Base-by-base conservation (phyloP, 768 basidiomycete species). In the Trametes elegans region DNA sequence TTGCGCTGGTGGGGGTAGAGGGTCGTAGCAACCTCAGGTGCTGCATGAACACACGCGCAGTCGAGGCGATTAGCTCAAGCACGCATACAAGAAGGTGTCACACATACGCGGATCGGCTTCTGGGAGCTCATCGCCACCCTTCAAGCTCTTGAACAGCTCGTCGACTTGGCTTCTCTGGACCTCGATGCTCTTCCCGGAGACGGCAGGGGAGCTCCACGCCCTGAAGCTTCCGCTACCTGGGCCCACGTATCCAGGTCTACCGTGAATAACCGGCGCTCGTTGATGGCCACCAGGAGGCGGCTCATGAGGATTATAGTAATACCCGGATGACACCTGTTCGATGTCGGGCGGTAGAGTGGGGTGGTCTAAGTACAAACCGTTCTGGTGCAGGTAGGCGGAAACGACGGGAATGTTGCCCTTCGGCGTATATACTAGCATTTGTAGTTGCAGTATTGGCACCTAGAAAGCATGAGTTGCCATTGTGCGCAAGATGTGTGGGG, bases 1-100 rank as follows among this genome's bases (percentile, higher is more conserved):
- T 96, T 96, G 74, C 94, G 96, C 74, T 99, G 97, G 76, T 99
- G 97, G 18, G 96, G 93, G 72, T 98, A 99, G 7, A 99, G 76
- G 42, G 74, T 79, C 19, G 97, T 97, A 32, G 87, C 88, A 49
- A 99, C 83, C 63, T 88, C 84, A 49, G 76, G 65, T 45, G 73
- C 88, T 89, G 64, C 4, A 19, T 29, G 10, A 43, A 29, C 42
- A n/a, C 2, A 36, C 27, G 6, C 3, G 24, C 41, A 24, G 32
- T 49, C 47, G 53, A 21, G 48, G 10, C 39, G 14, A 5, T 41
- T 24, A 16, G 19, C 21, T 21, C 7, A 13, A 13, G n/a, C n/a
- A n/a, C 34, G 34, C 31, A 28, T 10, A 32, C 2, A 11, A 18
- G 32, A 19, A 26, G 3, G 23, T 41, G 18, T 23, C 21, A n/a